phyloP scores from a whole-genome alignment of 768 basidiomycete species.

The Macrolepiota albuminosa region DNA sequence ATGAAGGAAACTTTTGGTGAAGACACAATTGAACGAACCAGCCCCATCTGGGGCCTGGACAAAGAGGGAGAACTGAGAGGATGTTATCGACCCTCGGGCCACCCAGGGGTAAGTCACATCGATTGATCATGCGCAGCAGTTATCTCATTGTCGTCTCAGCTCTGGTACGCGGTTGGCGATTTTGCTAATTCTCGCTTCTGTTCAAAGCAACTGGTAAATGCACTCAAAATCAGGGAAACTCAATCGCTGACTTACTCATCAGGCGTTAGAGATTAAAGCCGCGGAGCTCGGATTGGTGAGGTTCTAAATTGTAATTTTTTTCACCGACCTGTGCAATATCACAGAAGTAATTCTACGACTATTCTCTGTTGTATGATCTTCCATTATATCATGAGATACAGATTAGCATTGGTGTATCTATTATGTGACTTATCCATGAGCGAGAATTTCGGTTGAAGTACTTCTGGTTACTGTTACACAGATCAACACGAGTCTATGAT shows the following conservation, averaged over 20 bases:
- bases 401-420: neutral
- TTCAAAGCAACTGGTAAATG: conserved; percentile 33
- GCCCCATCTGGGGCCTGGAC: conserved; percentile 33
- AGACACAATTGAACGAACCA: conserved; percentile 25
- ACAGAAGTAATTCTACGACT: neutral
- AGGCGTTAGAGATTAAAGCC: conserved; percentile 33
- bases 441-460: neutral
- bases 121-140: neutral
- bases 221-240: neutral
- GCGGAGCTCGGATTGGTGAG: conserved; percentile 22
- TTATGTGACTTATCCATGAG: neutral
- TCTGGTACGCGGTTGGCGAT: conserved; percentile 38
- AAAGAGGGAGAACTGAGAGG: conserved; percentile 35
- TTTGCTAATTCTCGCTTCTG: conserved; percentile 25
- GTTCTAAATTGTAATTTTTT: neutral
- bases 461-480: neutral
- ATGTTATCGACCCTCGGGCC: conserved; percentile 34
- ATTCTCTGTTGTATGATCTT: neutral
- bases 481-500: neutral
- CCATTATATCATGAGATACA: neutral
- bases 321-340: neutral
- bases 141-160: conserved; percentile 15
- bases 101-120: conserved; percentile 30
- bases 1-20: conserved; percentile 30
- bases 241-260: neutral